Conservation (phyloP, 441 rosid genomes). For the Arabidopsis hybrid region DNA sequence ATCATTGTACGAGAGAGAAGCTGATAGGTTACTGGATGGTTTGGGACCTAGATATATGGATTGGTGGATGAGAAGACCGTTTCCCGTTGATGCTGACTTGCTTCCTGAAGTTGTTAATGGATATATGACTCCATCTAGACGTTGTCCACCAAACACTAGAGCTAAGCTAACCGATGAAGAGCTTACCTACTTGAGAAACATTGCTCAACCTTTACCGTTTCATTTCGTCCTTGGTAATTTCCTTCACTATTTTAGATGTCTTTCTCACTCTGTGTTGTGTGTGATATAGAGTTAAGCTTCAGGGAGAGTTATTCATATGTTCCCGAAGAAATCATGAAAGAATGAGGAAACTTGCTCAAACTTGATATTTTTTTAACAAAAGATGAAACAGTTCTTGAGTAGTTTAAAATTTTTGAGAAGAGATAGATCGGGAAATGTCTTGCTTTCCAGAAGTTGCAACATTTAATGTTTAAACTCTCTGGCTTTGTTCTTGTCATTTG, state of each 20-base stretch:
- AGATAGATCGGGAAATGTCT: conserved; percentile 14
- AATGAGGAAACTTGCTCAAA: background rate
- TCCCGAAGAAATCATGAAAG: background rate
- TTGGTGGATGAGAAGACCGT: conserved; percentile 95
- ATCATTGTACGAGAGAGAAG: conserved; percentile 82
- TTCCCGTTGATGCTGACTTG: conserved; percentile 88
- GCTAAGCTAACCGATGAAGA: conserved; percentile 65
- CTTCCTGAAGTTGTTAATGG: conserved; percentile 75
- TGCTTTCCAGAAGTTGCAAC: background rate
- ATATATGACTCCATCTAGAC: conserved; percentile 71
- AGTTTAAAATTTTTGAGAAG: background rate
- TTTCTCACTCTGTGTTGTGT: conserved; percentile 30
- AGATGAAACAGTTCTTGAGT: background rate
- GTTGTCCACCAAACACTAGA: conserved; percentile 64
- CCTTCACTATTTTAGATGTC: background rate
- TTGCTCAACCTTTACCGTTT: conserved; percentile 77
- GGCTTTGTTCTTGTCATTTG: conserved; percentile 2
- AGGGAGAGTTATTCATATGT: conserved; percentile 8
- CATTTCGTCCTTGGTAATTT: conserved; percentile 87
- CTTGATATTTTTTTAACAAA: background rate
- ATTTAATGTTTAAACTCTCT: background rate
- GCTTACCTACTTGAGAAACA: conserved; percentile 75
- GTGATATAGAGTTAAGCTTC: conserved; percentile 1
- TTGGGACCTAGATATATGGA: conserved; percentile 86
- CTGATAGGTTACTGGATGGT: conserved; percentile 82